These are phyloP conservation scores for Xylaria flabelliformis DNA, from an alignment of 495 filamentous ascomycete genomes.

Conservation along the genomic window DNA sequence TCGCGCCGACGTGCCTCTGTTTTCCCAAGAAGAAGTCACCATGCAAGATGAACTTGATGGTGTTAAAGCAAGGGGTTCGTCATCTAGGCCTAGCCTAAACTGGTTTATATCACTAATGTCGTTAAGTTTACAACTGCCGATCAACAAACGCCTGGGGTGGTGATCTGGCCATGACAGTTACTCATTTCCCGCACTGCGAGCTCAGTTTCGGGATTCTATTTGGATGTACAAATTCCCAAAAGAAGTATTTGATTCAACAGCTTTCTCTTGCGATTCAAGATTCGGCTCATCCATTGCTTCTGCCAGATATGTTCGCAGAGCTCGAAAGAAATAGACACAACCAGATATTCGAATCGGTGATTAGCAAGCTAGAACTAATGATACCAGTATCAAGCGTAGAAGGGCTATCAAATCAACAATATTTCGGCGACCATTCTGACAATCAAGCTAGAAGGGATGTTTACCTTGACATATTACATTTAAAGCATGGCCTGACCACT, in stretches of 20 bases:
- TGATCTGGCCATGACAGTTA: constrained; percentile 42
- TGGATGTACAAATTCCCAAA: constrained; percentile 31
- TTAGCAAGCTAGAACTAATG: background rate
- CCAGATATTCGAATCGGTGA: background rate
- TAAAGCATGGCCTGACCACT: background rate
- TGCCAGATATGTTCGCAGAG: constrained; percentile 4
- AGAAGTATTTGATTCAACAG: background rate
- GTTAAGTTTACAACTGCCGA: constrained; percentile 38
- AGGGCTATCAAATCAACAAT: background rate
- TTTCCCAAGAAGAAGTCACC: background rate
- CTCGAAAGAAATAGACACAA: background rate
- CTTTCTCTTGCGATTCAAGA: background rate
- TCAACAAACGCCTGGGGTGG: constrained; percentile 39
- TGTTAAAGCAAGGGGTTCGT: background rate
- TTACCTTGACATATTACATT: background rate
- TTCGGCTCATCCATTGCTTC: background rate
- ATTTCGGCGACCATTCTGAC: background rate
- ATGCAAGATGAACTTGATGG: background rate
- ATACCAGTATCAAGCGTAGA: background rate
- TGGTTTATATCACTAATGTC: background rate
- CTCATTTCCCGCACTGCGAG: constrained; percentile 35
- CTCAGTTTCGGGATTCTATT: constrained; percentile 41
- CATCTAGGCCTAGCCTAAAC: background rate
- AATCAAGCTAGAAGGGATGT: background rate
- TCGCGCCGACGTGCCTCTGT: constrained; percentile 1